Base-by-base conservation (phyloP, 352 stramenopile genomes). In the Globisporangium viniferum region DNA sequence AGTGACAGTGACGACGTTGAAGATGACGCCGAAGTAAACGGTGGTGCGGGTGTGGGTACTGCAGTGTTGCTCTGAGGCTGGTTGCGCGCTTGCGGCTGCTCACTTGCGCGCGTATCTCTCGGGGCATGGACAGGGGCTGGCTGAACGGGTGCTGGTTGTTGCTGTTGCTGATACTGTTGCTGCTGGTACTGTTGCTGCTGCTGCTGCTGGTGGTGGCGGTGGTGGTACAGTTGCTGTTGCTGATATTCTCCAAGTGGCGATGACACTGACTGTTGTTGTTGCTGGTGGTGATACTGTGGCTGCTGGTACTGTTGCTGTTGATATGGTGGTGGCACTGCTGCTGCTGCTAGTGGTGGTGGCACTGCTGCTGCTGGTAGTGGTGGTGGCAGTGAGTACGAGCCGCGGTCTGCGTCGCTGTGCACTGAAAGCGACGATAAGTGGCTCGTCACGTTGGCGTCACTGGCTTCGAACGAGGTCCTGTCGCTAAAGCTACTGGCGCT, bases 401-500 rank as follows among this genome's bases (percentile, higher is more conserved):
- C 39, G 55, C 31, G 35, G 4, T 15, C 39, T 60, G 55, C 15
- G 24, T 60, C 31, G 9, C 20, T 46, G 8, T 46, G 31, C 8
- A 60, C 20, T 10, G 55, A 60, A 18, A 60, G 55, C 3, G 55
- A 60, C 3, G 31, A 24, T 20, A 60, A 29, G 18, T 29, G 55
- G 20, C 31, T 36, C 18, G 18, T 36, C 15, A 41, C 14, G 27
- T 15, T 62, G 53, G 59, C 33, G 35, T 60, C 55, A 22, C 18
- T 51, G 18, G 72, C 48, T 24, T 72, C 58, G 31, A 66, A 51
- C 7, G 44, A 51, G 9, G 44, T 22, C 44, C 36, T 41, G 55
- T 9, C 67, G 53, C 20, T 51, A 53, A 48, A 57, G 39, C 29
- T 76, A 59, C 12, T 60, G 31, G 9, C 61, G 22, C 35, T 73